These are phyloP conservation scores for Parsonsia alboflavescens DNA, from an alignment of 257 asterid genomes.

Conservation along the genomic window DNA sequence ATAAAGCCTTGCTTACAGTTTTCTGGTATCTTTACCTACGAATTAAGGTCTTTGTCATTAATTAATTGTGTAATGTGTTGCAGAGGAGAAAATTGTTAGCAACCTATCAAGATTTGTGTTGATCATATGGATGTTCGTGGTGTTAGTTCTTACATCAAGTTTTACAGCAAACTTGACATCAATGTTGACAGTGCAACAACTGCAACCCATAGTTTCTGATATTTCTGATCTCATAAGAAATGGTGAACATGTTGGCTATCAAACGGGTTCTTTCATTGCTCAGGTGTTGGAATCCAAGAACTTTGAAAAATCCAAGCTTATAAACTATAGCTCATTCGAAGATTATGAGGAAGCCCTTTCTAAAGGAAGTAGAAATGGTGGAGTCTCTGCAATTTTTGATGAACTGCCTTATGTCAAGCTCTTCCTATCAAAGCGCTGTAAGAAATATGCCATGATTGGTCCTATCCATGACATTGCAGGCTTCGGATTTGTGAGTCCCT, in stretches of 20 bases:
- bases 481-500: conserved; percentile 46
- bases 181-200: conserved; percentile 54
- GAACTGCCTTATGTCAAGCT: conserved; percentile 45
- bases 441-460: conserved; percentile 41
- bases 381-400: conserved; percentile 49
- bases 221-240: not conserved
- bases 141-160: conserved; percentile 61
- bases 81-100: conserved; percentile 16
- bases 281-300: not conserved
- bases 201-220: conserved; percentile 1
- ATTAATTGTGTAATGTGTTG: not conserved
- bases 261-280: not conserved
- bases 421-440: conserved; percentile 36
- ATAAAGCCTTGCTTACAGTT: too few relatives aligned
- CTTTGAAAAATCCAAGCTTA: conserved; percentile 30
- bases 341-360: conserved; percentile 41
- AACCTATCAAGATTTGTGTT: conserved; percentile 8
- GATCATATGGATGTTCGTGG: conserved; percentile 59
- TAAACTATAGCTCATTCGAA: conserved; percentile 26
- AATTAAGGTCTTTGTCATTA: too few relatives aligned
- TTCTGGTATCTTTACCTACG: too few relatives aligned
- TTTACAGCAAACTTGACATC: conserved; percentile 77
- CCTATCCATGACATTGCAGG: conserved; percentile 36
- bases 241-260: not conserved
- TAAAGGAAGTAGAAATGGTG: conserved; percentile 44